Base-by-base conservation (phyloP, 352 stramenopile species). In the Stramenopiles sp. region DNA sequence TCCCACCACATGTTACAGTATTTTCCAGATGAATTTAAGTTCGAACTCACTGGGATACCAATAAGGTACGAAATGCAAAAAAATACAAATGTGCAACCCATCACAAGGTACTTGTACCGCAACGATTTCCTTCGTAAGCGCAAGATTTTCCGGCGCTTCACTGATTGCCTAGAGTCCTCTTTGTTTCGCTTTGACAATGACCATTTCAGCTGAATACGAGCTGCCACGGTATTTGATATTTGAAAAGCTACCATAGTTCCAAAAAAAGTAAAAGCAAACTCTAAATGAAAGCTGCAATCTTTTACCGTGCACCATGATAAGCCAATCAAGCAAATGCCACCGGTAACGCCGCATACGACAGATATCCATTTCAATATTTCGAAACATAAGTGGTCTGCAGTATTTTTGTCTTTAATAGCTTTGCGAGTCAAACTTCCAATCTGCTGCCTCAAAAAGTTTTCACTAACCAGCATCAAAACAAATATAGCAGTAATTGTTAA, bases 191-290 rank as follows among this genome's bases (percentile, higher is more conserved):
- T 71, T 22, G 22, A 25, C 55, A 71, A 27, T 71, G 55, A 22
- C 55, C 55, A 71, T 27, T 71, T 71, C 55, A 71, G 55, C 55
- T 71, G 55, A 25, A 71, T 71, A 22, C 55, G 55, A 22, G 55
- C 55, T 22, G 22, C 27, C 55, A 71, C 55, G 22, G 55, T 71
- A 27, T 71, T 71, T 71, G 55, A 22, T 71, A 71, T 27, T 27
- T 71, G 55, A 71, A 71, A 71, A 27, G 27, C 22, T 22, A 71
- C 55, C 55, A 71, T 71, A 22, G 55, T 27, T 25, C 22, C 22
- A 71, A 71, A 71, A 71, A 71, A 71, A 71, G 55, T 71, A 71
- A 25, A 71, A 22, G 55, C 22, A 71, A 71, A 71, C 22, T 71
- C 27, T 71, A 71, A 25, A 27, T 71, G 55, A 71, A 27, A 71